These are phyloP conservation scores for Decorospora gaudefroyi DNA, from an alignment of 2,329 filamentous ascomycete species.

Conservation along the genomic window DNA sequence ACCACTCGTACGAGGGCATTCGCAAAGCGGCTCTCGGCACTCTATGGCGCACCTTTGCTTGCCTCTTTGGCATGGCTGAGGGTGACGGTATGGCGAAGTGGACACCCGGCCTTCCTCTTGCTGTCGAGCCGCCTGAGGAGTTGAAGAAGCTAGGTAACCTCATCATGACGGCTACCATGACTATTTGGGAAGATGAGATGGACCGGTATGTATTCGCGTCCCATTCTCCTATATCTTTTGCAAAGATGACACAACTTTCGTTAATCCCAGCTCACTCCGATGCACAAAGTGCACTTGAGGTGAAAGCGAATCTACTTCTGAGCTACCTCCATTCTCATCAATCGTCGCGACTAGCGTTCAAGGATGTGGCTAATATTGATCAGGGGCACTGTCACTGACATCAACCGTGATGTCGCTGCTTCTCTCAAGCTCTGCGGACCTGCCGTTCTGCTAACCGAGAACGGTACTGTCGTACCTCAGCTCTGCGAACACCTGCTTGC, in stretches of 20 bases:
- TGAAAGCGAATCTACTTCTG: conserved; percentile 73
- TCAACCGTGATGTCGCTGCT: conserved; percentile 90
- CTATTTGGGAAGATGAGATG: conserved; percentile 84
- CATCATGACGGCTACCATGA: conserved; percentile 80
- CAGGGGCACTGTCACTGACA: conserved; percentile 87
- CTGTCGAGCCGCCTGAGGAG: conserved; percentile 76
- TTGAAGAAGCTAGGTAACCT: conserved; percentile 84
- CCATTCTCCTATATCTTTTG: conserved; percentile 15
- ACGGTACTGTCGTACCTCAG: conserved; percentile 68
- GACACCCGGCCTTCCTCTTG: conserved; percentile 83
- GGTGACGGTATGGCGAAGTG: conserved; percentile 79
- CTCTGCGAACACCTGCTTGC: conserved; percentile 74
- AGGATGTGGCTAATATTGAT: conserved; percentile 24
- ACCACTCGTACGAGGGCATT: conserved; percentile 91
- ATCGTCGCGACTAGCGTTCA: conserved; percentile 14
- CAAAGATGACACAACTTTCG: conserved; percentile 79
- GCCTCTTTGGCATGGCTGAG: conserved; percentile 86
- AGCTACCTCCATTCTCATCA: conserved; percentile 53
- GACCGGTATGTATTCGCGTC: conserved; percentile 74
- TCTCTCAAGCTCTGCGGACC: conserved; percentile 91
- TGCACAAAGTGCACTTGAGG: conserved; percentile 82
- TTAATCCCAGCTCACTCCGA: conserved; percentile 99
- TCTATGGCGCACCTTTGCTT: conserved; percentile 89
- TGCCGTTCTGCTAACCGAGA: conserved; percentile 74
- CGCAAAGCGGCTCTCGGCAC: conserved; percentile 90